A percentile compares a stretch with the other conserved stretches of the same genome.
These are phyloP conservation scores for Annulohypoxylon bovei DNA, from an alignment of 495 filamentous ascomycete species.

Conservation along the genomic window DNA sequence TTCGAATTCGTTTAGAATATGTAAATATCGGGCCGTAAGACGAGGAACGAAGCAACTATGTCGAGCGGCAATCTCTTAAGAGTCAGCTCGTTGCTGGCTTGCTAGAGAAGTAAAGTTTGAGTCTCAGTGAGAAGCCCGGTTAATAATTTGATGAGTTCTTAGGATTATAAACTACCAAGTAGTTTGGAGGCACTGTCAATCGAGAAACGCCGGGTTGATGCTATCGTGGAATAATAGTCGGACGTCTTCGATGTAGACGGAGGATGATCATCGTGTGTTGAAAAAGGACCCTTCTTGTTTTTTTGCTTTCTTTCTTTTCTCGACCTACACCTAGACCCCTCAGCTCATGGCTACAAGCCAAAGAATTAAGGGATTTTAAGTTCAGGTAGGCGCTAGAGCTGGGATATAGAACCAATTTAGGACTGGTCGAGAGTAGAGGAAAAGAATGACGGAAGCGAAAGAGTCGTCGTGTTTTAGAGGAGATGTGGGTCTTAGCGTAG, in stretches of 20 bases:
- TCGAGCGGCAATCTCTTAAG: conserved; percentile 2
- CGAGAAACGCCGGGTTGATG: conserved; percentile 38
- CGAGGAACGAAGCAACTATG: background rate
- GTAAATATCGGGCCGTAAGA: background rate
- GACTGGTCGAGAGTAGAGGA: conserved; percentile 4
- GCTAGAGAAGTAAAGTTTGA: background rate
- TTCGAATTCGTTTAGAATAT: conserved; percentile 7
- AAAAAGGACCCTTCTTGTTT: conserved; percentile 25
- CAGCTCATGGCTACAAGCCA: conserved; percentile 38
- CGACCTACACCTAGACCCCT: conserved; percentile 23
- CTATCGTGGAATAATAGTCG: conserved; percentile 50
- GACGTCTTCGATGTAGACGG: conserved; percentile 46
- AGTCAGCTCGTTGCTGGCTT: background rate
- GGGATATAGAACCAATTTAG: conserved; percentile 13
- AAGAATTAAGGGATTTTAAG: conserved; percentile 11
- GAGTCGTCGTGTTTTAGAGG: background rate
- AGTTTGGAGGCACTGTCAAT: conserved; percentile 1
- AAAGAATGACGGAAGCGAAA: conserved; percentile 4
- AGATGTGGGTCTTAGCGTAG: conserved; percentile 35
- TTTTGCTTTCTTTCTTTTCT: conserved; percentile 32
- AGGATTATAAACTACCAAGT: background rate
- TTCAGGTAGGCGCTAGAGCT: conserved; percentile 7
- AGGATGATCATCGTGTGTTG: conserved; percentile 45
- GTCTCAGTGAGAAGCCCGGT: background rate
- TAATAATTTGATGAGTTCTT: background rate